These are phyloP conservation scores for Ilex aquifolium DNA, from an alignment of 257 asterid genomes.

Conservation along the genomic window DNA sequence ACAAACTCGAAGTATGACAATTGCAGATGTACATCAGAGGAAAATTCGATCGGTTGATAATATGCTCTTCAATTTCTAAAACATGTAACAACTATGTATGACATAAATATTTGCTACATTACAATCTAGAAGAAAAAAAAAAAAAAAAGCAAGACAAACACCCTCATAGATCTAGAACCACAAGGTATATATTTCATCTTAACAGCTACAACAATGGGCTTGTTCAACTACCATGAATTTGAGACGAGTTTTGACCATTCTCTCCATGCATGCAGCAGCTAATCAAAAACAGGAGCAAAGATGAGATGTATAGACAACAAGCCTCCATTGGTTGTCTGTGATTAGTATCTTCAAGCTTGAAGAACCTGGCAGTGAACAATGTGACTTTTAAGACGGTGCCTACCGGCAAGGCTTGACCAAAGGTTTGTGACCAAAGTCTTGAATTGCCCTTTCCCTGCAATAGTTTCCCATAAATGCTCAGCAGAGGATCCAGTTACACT, in stretches of 20 bases:
- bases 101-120: slow-evolving; percentile 5
- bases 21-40: too few species aligned
- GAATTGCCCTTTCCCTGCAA: slow-evolving; percentile 34
- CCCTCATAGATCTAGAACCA: not conserved
- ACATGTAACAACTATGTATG: not conserved
- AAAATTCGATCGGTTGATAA: too few species aligned
- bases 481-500: slow-evolving; percentile 12
- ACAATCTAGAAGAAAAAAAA: not conserved
- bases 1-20: too few species aligned
- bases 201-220: not conserved
- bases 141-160: not conserved
- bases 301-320: not conserved
- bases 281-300: not conserved
- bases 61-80: not conserved
- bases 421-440: slow-evolving; percentile 29
- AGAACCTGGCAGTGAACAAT: slow-evolving; percentile 37
- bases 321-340: not conserved
- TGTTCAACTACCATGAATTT: not conserved
- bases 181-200: not conserved
- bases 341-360: slow-evolving; percentile 26
- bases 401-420: slow-evolving; percentile 32
- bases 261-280: not conserved
- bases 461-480: slow-evolving; percentile 36
- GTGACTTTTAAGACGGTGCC: slow-evolving; percentile 26
- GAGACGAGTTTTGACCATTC: not conserved